Evolutionary conservation across 2,329 filamentous ascomycete species (phyloP), one percentile per base, ranked within the genome.

Genomic region (Fusarium sp.): DNA sequence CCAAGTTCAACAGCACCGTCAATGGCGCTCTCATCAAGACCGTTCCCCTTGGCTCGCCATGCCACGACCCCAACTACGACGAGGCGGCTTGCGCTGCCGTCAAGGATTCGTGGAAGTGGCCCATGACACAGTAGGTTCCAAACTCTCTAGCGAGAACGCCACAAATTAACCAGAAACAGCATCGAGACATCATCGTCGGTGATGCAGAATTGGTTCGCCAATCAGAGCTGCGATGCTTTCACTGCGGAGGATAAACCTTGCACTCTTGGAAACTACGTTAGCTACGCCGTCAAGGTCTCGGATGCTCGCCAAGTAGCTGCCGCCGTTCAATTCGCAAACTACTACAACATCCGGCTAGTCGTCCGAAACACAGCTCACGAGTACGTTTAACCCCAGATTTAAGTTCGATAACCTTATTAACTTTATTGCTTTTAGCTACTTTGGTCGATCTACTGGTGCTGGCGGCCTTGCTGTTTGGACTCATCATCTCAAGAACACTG

Each of bases 21-120:
- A 79, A 79, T 11, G 88, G 89, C 0, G 81, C 79, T 17, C 79
- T 90, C 31, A 80, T 90, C 35, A 80, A 81, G 3, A 89, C 86
- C 0, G 79, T 85, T 3, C 88, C 88, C 2, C 75, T 89, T 15
- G 88, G 82, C 7, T 76, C 81, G 4, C 80, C 84, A 5, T 90
- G 88, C 73, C 87, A 90, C 69, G 81, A 82, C 22, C 82, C 81
- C 18, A 68, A 76, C 27, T 89, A 87, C 75, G 80, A 89, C 74
- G 81, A 78, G 17, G 80, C 72, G 3, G 76, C 78, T 33, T 90
- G 88, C 72, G 66, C 78, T 3, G 76, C 68, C 18, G 71, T 90
- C 4, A 79, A 81, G 56, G 73, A 78, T 9, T 73, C 75, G 35
- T 90, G 87, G 88, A 75, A 77, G 7, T 70, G 76, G 12, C 82